Conservation (phyloP, 2,329 filamentous ascomycete species). For the Sclerotinia spermophila region DNA sequence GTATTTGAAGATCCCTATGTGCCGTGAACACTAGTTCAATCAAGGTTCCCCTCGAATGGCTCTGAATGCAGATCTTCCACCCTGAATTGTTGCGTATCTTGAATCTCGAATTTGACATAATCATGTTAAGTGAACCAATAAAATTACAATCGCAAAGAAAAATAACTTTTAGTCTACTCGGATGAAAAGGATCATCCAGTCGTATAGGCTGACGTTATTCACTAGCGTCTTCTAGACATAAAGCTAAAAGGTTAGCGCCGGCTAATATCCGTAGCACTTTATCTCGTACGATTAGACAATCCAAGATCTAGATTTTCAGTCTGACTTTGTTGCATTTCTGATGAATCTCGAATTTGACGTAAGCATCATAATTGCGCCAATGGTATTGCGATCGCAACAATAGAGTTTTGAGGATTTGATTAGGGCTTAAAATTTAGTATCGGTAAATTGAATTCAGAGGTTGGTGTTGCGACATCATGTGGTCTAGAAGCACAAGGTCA, state of each 20-base stretch:
- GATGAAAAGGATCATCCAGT: neutral
- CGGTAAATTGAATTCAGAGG: neutral
- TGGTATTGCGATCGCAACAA: neutral
- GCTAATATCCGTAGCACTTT: neutral
- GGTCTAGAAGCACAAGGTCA: neutral
- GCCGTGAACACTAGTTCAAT: neutral
- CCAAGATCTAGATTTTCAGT: neutral
- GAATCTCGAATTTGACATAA: neutral
- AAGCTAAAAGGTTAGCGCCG: neutral
- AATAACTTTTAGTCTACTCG: rapidly evolving
- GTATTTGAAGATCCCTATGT: neutral
- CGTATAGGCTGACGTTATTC: neutral
- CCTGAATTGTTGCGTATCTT: neutral
- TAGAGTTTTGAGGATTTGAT: neutral
- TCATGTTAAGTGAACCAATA: neutral
- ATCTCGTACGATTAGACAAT: neutral
- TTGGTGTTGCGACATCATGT: neutral
- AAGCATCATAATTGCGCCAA: neutral
- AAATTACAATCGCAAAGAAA: neutral
- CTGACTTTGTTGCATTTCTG: neutral
- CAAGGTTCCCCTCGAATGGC: neutral
- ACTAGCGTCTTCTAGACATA: neutral
- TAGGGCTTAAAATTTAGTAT: neutral
- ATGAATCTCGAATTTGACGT: neutral
- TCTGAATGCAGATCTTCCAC: neutral